Evolutionary conservation across 371 early-diverging fungal species (phyloP).

Genomic region (Saksenaea oblongispora): DNA sequence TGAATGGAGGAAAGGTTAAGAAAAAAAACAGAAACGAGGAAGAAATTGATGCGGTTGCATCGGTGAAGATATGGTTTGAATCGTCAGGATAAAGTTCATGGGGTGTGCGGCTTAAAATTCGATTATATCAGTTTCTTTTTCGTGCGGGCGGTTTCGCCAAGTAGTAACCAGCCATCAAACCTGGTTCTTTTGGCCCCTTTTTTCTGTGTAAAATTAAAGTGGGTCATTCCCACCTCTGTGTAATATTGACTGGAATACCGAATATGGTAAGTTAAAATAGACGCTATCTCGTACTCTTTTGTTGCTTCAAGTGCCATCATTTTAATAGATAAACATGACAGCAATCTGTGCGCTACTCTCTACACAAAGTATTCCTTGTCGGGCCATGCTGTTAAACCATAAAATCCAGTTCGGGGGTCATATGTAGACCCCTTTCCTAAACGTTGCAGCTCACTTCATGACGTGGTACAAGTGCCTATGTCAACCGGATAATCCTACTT

Average conservation of each 20-base stretch:
- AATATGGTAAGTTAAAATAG: no score
- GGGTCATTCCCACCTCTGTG: no score
- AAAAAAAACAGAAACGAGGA: not conserved
- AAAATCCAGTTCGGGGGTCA: not conserved
- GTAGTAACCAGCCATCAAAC: not conserved
- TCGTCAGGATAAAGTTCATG: not conserved
- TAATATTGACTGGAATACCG: no score
- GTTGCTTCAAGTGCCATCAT: no score
- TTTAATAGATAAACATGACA: no score
- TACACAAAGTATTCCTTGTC: not conserved
- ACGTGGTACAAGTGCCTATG: not conserved
- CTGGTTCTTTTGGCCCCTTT: not conserved
- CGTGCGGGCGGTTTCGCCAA: not conserved
- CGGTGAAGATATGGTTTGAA: not conserved
- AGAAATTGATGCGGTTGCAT: not conserved
- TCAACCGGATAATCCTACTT: no score
- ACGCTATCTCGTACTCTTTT: no score
- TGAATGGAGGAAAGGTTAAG: not conserved
- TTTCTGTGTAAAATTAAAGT: no score
- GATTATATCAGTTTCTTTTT: not conserved
- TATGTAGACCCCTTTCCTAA: no score
- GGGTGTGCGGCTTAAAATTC: not conserved
- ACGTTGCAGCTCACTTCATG: not conserved
- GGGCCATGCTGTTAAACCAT: not conserved
- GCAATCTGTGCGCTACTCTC: no score